These are phyloP conservation scores for Tetraselmis striata DNA, from an alignment of 139 green algal species.

Conservation along the genomic window DNA sequence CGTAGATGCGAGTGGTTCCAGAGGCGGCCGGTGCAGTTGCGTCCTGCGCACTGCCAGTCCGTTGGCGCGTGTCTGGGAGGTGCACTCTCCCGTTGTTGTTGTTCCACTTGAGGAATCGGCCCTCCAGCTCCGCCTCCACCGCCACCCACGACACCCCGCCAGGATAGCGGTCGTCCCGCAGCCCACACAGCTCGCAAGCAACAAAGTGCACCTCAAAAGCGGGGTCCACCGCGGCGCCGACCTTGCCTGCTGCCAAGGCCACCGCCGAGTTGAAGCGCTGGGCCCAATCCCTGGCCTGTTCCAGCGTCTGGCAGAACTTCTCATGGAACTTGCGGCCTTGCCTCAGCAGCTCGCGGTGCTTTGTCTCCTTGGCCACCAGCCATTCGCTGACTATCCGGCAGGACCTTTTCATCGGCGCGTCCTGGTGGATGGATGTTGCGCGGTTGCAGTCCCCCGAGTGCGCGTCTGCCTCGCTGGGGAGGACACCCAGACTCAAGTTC, in stretches of 20 bases:
- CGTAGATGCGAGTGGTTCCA: not conserved
- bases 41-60: not conserved
- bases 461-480: not conserved
- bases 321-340: conserved; percentile 8
- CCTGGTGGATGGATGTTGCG: not conserved
- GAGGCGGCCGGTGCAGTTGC: not conserved
- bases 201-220: conserved; percentile 28
- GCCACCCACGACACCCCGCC: conserved; percentile 9
- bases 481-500: not conserved
- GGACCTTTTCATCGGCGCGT: not conserved
- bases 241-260: conserved; percentile 11
- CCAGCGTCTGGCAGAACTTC: conserved; percentile 26
- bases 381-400: conserved; percentile 9
- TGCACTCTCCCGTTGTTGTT: conserved; percentile 8
- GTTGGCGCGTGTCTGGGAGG: not conserved
- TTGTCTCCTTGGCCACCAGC: conserved; percentile 32
- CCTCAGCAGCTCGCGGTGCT: conserved; percentile 8
- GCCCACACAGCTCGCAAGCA: conserved; percentile 20
- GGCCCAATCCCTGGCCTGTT: not conserved
- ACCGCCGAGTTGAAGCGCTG: too few species aligned
- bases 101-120: conserved; percentile 32
- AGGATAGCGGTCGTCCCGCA: conserved; percentile 7
- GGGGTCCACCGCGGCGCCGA: conserved; percentile 1
- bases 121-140: conserved; percentile 36
- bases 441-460: not conserved